Base-by-base conservation (phyloP, 2,329 filamentous ascomycete genomes). In the Fusarium cyanostomum region DNA sequence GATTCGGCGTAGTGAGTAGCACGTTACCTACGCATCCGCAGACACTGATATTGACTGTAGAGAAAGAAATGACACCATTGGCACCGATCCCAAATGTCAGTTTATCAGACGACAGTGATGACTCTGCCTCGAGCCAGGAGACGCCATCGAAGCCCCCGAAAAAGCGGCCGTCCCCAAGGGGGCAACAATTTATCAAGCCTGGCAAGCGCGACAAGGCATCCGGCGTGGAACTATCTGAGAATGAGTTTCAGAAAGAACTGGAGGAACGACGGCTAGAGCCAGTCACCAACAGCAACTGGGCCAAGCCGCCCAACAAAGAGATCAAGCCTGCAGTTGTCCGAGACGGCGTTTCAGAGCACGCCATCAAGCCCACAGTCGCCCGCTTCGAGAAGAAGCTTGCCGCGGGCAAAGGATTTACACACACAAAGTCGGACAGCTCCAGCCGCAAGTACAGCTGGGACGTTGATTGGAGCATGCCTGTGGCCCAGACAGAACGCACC, bases 301-400 rank as follows among this genome's bases (percentile, higher is more conserved):
- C 16, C 15, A 64, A 61, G 15, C 57, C 45, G 12, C 10, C 37
- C 2, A 46, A 52, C 16, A 56, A 54, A 38, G 53, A 60, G 28
- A 44, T 61, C 30, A 66, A 65, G 39, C 66, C 67, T 28, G n/a
- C 43, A 10, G 18, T 64, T 8, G 54, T 71, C 30, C 65, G 68
- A 26, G 67, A 72, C 41, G 56, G 62, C 11, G 59, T 65, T 27
- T 66, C 70, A 24, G 67, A 71, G 15, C 59, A 71, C 26, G 63
- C 70, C 2, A 66, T 69, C 45, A 72, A 71, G 41, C 59, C 61
- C 28, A 66, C 66, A 8, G 52, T 68, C 28, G 51, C 54, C 15
- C 27, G 50, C 8, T 64, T 72, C 21, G 50, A 67, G 48, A 37
- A 68, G 45, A 61, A 59, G 15, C 52, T 65, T 24, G 65, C 63